Evolutionary conservation across 768 basidiomycete genomes (phyloP).

Genomic region (Xerocomellus chrysenteron): DNA sequence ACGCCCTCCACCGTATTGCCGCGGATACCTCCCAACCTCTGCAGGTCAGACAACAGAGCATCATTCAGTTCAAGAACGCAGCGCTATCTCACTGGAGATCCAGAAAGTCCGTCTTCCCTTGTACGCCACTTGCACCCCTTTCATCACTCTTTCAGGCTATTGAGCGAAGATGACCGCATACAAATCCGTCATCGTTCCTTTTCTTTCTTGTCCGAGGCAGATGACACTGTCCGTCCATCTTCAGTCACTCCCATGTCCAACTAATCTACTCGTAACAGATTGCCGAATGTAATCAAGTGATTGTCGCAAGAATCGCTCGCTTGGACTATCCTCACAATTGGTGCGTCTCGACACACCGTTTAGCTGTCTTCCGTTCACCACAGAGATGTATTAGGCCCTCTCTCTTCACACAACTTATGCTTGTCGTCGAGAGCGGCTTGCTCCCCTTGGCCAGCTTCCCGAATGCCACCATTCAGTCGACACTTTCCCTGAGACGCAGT

Average conservation of each 20-base stretch:
- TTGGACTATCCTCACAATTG: conserved; percentile 73
- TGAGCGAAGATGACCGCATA: conserved; percentile 64
- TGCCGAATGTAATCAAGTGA: conserved; percentile 71
- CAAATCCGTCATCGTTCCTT: conserved; percentile 67
- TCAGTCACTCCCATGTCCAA: not conserved
- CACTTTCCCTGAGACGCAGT: conserved; percentile 55
- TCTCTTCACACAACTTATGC: conserved; percentile 43
- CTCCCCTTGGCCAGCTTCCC: conserved; percentile 46
- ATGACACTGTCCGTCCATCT: conserved; percentile 61
- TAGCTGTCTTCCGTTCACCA: not conserved
- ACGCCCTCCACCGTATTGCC: conserved; percentile 73
- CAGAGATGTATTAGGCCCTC: conserved; percentile 18
- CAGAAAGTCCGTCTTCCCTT: conserved; percentile 52
- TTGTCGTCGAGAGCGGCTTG: conserved; percentile 52
- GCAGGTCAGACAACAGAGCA: conserved; percentile 72
- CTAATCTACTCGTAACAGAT: conserved; percentile 42
- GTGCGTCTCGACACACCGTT: conserved; percentile 37
- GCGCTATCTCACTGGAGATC: conserved; percentile 75
- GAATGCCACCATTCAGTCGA: conserved; percentile 42
- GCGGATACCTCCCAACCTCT: conserved; percentile 58
- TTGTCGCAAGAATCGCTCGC: conserved; percentile 75
- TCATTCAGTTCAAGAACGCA: conserved; percentile 88
- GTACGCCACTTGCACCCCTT: conserved; percentile 1
- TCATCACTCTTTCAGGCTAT: conserved; percentile 45
- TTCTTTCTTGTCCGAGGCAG: conserved; percentile 69